Evolutionary conservation across 225 moss, liverwort and hornwort genomes (phyloP), one percentile per base, ranked within the genome.

Genomic region (Straminergon stramineum): DNA sequence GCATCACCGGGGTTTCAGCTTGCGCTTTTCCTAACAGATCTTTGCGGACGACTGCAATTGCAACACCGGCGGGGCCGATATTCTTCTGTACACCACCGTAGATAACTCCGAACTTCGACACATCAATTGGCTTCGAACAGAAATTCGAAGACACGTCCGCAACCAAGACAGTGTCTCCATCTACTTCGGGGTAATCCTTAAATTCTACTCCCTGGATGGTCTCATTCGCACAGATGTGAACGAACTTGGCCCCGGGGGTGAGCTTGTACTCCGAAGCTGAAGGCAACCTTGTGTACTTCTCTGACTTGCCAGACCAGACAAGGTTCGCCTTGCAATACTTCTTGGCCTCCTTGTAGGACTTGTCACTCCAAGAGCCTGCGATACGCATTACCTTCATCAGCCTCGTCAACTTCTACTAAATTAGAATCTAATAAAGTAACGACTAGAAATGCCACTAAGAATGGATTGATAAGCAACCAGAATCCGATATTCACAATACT

Each of bases 141-240:
- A 99, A 99, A 89, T 99, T 99, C 62, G 97, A 99, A 8, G 99
- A 99, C 82, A 97, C 93, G 85, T 99, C 99, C 27, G 97, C 99
- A 52, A 99, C 96, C 87, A 99, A 92, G 60, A 99, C 53, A 20
- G 97, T 90, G 56, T 96, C 97, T 11, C 94, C 90, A 35, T 91
- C 95, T 10, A 97, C 96, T 87, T 93, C 81, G 3, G 97, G 99
- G 58, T 99, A 99, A 35, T 97, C 95, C 92, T 99, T 99, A 24
- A 97, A 99, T 89, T 99, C 99, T n/a, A 99, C 99, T 55, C 99
- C 99, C 76, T 99, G 99, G 57, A 99, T 99, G 34, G 99, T 99
- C 90, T 99, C 99, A 79, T 99, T 99, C 53, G 97, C 99, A 83
- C 97, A 97, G 57, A 99, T 95, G 82, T 99, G 99, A 17, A 99